These are phyloP conservation scores for Picea engelmannii DNA, from an alignment of 83 land plant genomes.

Conservation along the genomic window DNA sequence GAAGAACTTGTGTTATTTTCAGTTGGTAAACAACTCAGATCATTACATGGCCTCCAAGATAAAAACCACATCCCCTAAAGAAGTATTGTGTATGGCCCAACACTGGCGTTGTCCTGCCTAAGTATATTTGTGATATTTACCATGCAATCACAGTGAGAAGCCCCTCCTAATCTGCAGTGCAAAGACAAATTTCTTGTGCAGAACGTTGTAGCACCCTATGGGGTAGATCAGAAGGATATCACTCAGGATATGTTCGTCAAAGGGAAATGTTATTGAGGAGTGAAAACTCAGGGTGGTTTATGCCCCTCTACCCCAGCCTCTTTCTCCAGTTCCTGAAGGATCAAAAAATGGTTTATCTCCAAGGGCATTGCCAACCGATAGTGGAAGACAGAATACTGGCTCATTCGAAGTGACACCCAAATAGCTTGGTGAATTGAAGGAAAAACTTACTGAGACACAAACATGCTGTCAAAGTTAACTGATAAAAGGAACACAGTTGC, in stretches of 20 bases:
- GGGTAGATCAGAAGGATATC: slow-evolving; percentile 42
- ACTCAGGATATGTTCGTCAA: slow-evolving; percentile 66
- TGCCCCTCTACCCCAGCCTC: too few species aligned
- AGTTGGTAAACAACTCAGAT: slow-evolving; percentile 44
- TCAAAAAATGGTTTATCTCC: too few species aligned
- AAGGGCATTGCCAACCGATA: too few species aligned
- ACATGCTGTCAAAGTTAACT: too few species aligned
- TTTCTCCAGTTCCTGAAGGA: too few species aligned
- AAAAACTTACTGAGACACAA: too few species aligned
- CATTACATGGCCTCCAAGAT: slow-evolving; percentile 67
- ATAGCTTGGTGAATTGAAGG: too few species aligned
- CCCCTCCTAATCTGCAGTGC: slow-evolving; percentile 67
- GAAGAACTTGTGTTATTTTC: slow-evolving; percentile 58
- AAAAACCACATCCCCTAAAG: slow-evolving; percentile 55
- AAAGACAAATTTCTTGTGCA: slow-evolving; percentile 25
- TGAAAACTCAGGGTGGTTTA: slow-evolving; percentile 54
- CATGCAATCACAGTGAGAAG: slow-evolving; percentile 76
- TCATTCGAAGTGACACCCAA: too few species aligned
- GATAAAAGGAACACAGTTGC: too few species aligned
- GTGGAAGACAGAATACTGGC: too few species aligned
- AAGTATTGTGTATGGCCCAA: slow-evolving; percentile 23
- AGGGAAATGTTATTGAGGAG: slow-evolving; percentile 59
- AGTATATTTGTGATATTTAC: slow-evolving; percentile 65
- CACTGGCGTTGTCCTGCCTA: slow-evolving; percentile 2
- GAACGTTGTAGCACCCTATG: slow-evolving; percentile 44